Conservation (phyloP, 768 basidiomycete genomes). For the Mycena metata region DNA sequence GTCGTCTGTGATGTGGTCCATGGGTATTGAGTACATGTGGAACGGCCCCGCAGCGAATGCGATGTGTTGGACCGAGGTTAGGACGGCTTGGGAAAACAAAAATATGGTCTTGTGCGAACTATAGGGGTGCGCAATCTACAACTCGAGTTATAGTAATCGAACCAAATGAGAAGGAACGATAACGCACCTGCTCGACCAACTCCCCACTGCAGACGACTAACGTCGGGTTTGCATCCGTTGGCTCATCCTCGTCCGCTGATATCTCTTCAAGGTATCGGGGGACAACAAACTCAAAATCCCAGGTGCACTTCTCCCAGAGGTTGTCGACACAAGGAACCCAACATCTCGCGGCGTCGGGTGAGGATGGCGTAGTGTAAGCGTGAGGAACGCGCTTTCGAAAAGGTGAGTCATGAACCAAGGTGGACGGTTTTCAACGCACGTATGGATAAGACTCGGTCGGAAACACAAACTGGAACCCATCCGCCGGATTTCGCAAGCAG, state of each 20-base stretch:
- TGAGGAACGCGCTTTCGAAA: slow-evolving; percentile 86
- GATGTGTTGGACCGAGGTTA: slow-evolving; percentile 96
- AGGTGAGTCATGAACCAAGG: slow-evolving; percentile 38
- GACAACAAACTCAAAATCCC: slow-evolving; percentile 98
- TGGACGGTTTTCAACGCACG: slow-evolving; percentile 62
- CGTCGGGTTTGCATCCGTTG: slow-evolving; percentile 76
- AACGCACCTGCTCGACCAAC: slow-evolving; percentile 88
- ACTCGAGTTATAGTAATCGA: slow-evolving; percentile 18
- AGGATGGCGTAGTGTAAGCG: slow-evolving; percentile 89
- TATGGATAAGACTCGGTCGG: slow-evolving; percentile 88
- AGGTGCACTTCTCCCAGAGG: slow-evolving; percentile 96
- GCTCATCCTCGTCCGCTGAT: slow-evolving; percentile 65
- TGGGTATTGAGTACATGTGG: slow-evolving; percentile 77
- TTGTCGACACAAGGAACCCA: slow-evolving; percentile 99
- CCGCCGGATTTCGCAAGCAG: slow-evolving; percentile 83
- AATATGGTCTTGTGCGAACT: slow-evolving; percentile 96
- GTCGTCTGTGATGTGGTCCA: slow-evolving; percentile 72
- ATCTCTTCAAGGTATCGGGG: slow-evolving; percentile 83
- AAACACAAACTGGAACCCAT: slow-evolving; percentile 87
- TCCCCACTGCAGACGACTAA: slow-evolving; percentile 96
- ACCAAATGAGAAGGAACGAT: slow-evolving; percentile 11
- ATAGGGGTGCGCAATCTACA: slow-evolving; percentile 91
- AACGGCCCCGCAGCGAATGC: slow-evolving; percentile 97
- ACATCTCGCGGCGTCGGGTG: slow-evolving; percentile 92
- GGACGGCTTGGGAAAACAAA: slow-evolving; percentile 86